These are phyloP conservation scores for Antarctomyces pellizariae DNA, from an alignment of 495 filamentous ascomycete genomes.

Conservation along the genomic window DNA sequence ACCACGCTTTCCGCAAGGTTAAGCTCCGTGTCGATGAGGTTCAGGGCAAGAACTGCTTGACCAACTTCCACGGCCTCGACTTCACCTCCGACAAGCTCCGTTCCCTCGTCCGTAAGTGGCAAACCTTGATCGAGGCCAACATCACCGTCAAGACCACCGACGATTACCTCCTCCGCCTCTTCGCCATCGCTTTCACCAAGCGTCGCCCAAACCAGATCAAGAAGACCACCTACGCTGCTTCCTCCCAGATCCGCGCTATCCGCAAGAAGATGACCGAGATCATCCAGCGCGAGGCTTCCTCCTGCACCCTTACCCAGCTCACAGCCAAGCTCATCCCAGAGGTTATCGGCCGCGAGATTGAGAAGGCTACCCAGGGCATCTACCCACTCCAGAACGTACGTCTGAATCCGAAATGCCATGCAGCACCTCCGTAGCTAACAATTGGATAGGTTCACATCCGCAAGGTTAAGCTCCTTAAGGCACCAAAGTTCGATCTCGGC, in stretches of 20 bases:
- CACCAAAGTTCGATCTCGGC: constrained; percentile 96
- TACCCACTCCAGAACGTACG: constrained; percentile 96
- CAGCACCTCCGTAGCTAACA: constrained; percentile 12
- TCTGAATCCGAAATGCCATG: constrained; percentile 8
- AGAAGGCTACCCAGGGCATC: constrained; percentile 97
- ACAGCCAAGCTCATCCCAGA: constrained; percentile 96
- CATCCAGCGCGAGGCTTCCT: constrained; percentile 82
- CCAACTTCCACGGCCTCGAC: constrained; percentile 99
- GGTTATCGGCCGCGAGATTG: constrained; percentile 97
- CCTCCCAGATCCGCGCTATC: constrained; percentile 89
- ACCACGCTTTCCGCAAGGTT: constrained; percentile 97
- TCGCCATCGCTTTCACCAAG: constrained; percentile 98
- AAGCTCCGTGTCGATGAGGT: constrained; percentile 97
- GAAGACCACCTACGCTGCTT: constrained; percentile 95
- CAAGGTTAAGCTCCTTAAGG: constrained; percentile 97
- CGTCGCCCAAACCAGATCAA: constrained; percentile 96
- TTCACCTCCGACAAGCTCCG: constrained; percentile 99
- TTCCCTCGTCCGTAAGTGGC: constrained; percentile 98
- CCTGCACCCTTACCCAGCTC: constrained; percentile 81
- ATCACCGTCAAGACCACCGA: constrained; percentile 98
- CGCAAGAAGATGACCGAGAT: constrained; percentile 99
- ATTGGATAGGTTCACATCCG: constrained; percentile 78
- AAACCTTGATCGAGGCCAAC: constrained; percentile 96
- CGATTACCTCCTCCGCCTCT: constrained; percentile 94
- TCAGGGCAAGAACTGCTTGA: constrained; percentile 98